Percentiles rank a stretch among this genome's conserved stretches.
phyloP scores from a whole-genome alignment of 2,329 filamentous ascomycete species.

The Fusarium begoniae region DNA sequence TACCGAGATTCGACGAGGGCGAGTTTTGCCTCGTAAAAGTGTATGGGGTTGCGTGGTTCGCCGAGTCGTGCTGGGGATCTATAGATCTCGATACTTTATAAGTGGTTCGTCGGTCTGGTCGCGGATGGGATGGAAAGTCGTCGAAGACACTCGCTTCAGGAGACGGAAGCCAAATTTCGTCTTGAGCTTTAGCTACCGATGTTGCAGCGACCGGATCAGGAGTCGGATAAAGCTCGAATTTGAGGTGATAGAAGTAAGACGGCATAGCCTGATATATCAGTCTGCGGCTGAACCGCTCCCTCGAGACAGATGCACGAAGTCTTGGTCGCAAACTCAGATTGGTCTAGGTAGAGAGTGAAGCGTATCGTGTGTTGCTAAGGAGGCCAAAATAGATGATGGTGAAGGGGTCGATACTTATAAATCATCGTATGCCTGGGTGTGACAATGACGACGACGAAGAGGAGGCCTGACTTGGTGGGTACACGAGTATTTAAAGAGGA shows the following conservation, averaged over 20 bases:
- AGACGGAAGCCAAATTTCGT: constrained; percentile 61
- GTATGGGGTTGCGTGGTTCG: not conserved
- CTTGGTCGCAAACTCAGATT: not conserved
- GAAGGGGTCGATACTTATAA: not conserved
- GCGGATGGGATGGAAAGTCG: constrained; percentile 61
- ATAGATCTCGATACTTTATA: constrained; percentile 17
- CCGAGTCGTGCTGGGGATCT: not conserved
- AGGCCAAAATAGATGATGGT: constrained; percentile 31
- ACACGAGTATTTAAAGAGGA: constrained; percentile 4
- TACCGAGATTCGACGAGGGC: constrained; percentile 36
- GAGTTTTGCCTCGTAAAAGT: constrained; percentile 1
- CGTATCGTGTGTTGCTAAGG: constrained; percentile 23
- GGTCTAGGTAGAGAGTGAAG: not conserved
- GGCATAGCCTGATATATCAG: constrained; percentile 57
- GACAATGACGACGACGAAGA: not conserved
- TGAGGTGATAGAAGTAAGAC: constrained; percentile 72
- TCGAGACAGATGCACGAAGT: not conserved
- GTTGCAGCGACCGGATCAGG: constrained; percentile 46
- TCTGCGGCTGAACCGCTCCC: not conserved
- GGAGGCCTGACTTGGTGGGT: not conserved
- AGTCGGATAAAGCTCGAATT: constrained; percentile 69
- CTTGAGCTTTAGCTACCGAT: constrained; percentile 12
- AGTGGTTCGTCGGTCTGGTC: constrained; percentile 35
- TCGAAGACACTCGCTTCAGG: constrained; percentile 62
- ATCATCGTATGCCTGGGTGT: constrained; percentile 28